phyloP scores from a whole-genome alignment of 805 yeast species.

The Nakazawaea siamensis region DNA sequence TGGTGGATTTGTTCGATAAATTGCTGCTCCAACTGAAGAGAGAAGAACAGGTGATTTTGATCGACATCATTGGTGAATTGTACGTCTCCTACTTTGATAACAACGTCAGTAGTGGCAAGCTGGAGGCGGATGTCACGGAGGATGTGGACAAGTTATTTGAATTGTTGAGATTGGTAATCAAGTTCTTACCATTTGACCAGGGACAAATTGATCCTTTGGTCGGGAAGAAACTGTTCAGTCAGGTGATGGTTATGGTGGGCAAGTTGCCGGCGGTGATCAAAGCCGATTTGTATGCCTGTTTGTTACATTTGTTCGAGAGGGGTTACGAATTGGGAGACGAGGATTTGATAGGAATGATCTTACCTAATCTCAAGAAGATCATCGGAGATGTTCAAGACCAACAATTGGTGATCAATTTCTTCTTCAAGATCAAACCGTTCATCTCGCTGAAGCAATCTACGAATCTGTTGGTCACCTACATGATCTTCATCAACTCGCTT shows the following conservation, averaged over 20 bases:
- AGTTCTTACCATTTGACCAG: conserved; percentile 50
- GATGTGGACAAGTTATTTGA: conserved; percentile 81
- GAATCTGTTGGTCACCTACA: conserved; percentile 33
- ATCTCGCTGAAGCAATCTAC: conserved; percentile 17
- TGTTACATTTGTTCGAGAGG: conserved; percentile 53
- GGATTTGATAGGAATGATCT: conserved; percentile 39
- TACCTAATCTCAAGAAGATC: conserved; percentile 42
- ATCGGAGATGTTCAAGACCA: conserved; percentile 25
- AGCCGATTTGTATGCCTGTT: conserved; percentile 63
- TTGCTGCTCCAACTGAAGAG: conserved; percentile 48
- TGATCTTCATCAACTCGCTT: conserved; percentile 33
- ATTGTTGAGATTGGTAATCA: conserved; percentile 58
- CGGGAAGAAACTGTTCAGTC: conserved; percentile 39
- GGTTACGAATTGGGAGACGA: conserved; percentile 37
- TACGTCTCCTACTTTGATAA: conserved; percentile 35
- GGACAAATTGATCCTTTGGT: conserved; percentile 33
- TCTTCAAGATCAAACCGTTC: conserved; percentile 24
- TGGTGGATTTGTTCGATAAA: conserved; percentile 69
- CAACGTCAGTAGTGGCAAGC: conserved; percentile 13
- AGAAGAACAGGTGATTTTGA: conserved; percentile 35
- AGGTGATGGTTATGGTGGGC: conserved; percentile 54
- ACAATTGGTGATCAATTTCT: conserved; percentile 25
- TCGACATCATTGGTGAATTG: conserved; percentile 51
- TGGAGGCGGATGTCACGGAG: conserved; percentile 34
- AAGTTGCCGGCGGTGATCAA: conserved; percentile 62